Conservation (phyloP, 1,284 basidiomycete species). For the Microstroma glucosiphilum region DNA sequence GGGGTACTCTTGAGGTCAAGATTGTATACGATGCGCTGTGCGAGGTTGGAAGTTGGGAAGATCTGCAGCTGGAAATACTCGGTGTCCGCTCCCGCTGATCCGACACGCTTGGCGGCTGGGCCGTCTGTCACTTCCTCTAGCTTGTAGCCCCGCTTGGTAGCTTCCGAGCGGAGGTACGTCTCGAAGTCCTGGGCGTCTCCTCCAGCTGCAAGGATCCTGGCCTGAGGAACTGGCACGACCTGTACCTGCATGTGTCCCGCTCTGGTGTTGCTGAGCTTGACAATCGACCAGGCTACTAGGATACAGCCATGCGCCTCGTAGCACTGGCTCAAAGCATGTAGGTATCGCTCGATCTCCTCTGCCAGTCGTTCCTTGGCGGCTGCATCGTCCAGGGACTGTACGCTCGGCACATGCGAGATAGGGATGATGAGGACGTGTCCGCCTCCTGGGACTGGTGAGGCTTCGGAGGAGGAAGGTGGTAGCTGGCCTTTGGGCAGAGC, state of each 20-base stretch:
- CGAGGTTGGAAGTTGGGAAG: constrained; percentile 8
- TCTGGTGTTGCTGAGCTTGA: constrained; percentile 22
- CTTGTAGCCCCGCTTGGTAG: constrained; percentile 13
- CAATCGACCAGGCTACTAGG: constrained; percentile 26
- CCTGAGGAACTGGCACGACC: constrained; percentile 24
- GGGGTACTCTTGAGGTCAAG: constrained; percentile 5
- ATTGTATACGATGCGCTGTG: constrained; percentile 6
- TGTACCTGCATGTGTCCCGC: constrained; percentile 43
- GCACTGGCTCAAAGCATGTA: constrained; percentile 11
- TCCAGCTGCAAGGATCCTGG: background rate
- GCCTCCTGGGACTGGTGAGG: constrained; percentile 27
- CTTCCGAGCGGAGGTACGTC: constrained; percentile 16
- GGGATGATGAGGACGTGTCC: constrained; percentile 34
- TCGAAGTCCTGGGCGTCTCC: constrained; percentile 6
- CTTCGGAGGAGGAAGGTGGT: constrained; percentile 9
- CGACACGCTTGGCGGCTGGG: background rate
- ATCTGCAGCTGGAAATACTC: constrained; percentile 5
- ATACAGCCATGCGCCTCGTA: constrained; percentile 20
- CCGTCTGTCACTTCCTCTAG: constrained; percentile 12
- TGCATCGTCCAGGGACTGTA: constrained; percentile 23
- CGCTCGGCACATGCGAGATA: constrained; percentile 14
- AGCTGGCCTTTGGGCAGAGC: constrained; percentile 44
- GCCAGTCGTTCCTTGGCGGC: constrained; percentile 10
- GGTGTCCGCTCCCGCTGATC: background rate
- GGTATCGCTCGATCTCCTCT: constrained; percentile 23